Percentiles rank a stretch among this genome's conserved stretches.
These are phyloP conservation scores for Taphrina wiesneri DNA, from an alignment of 1,139 yeast species.

Conservation along the genomic window DNA sequence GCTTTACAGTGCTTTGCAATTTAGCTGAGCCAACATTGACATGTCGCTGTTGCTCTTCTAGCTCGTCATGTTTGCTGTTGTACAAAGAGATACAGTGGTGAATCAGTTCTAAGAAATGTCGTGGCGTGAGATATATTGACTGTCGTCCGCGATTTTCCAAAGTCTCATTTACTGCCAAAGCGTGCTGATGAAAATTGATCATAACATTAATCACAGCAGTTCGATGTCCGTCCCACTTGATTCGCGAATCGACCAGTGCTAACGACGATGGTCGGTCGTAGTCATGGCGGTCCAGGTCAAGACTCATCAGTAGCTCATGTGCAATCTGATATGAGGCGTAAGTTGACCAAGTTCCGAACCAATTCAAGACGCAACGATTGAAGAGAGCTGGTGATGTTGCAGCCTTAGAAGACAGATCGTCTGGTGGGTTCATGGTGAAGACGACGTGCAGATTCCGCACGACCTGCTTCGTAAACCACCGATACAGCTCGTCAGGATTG, in stretches of 20 bases:
- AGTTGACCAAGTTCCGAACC: slow-evolving; percentile 85
- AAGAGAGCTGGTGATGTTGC: slow-evolving; percentile 86
- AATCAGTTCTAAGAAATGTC: slow-evolving; percentile 58
- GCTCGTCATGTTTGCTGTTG: slow-evolving; percentile 50
- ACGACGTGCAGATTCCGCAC: slow-evolving; percentile 77
- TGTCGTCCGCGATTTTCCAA: slow-evolving; percentile 35
- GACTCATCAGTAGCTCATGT: slow-evolving; percentile 47
- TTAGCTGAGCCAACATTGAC: slow-evolving; percentile 72
- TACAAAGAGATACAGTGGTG: slow-evolving; percentile 54
- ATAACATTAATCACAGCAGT: slow-evolving; percentile 55
- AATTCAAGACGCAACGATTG: slow-evolving; percentile 83
- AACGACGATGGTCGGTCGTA: slow-evolving; percentile 42
- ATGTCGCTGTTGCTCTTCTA: slow-evolving; percentile 72
- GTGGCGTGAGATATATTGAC: slow-evolving; percentile 51
- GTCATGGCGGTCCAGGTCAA: slow-evolving; percentile 58
- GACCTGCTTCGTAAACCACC: slow-evolving; percentile 72
- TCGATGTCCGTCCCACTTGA: slow-evolving; percentile 45
- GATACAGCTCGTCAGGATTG: slow-evolving; percentile 67
- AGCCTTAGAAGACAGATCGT: slow-evolving; percentile 50
- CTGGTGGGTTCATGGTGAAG: slow-evolving; percentile 68
- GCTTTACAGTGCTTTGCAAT: slow-evolving; percentile 72
- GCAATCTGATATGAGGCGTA: slow-evolving; percentile 57
- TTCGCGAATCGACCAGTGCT: slow-evolving; percentile 35
- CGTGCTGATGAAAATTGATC: slow-evolving; percentile 52
- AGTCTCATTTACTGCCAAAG: slow-evolving; percentile 38